Evolutionary conservation across 768 basidiomycete genomes (phyloP).

Genomic region (Cystofilobasidium macerans): DNA sequence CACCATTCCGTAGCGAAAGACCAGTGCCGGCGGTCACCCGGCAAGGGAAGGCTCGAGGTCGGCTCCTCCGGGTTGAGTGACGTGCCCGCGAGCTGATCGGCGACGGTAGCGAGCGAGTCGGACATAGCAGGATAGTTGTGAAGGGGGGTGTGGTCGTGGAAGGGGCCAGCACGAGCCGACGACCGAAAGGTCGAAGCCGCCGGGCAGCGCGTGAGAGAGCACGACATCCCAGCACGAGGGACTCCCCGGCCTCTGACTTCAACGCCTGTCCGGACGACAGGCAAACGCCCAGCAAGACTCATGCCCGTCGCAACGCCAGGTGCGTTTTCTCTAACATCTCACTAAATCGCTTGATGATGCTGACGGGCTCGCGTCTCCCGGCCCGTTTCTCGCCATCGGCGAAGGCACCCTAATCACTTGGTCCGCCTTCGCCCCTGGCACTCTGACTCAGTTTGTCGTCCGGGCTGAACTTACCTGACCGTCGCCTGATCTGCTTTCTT

Average conservation of each 20-base stretch:
- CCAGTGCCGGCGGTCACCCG: slow-evolving; percentile 16
- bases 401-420: slow-evolving; percentile 18
- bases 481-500: neutral
- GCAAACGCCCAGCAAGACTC: neutral
- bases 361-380: neutral
- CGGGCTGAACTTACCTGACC: neutral
- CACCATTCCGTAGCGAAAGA: slow-evolving; percentile 24
- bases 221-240: neutral
- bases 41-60: neutral
- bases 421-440: neutral
- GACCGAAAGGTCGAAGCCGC: too few species aligned
- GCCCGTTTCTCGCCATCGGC: neutral
- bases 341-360: neutral
- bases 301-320: neutral
- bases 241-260: neutral
- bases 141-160: neutral
- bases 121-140: neutral
- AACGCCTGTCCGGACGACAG: neutral
- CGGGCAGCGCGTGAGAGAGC: neutral
- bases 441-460: neutral
- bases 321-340: neutral
- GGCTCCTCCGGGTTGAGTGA: slow-evolving; percentile 4
- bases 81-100: neutral
- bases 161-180: neutral
- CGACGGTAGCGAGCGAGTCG: slow-evolving; percentile 1